phyloP scores from a whole-genome alignment of 257 asterid genomes.

The Solanum piurae region DNA sequence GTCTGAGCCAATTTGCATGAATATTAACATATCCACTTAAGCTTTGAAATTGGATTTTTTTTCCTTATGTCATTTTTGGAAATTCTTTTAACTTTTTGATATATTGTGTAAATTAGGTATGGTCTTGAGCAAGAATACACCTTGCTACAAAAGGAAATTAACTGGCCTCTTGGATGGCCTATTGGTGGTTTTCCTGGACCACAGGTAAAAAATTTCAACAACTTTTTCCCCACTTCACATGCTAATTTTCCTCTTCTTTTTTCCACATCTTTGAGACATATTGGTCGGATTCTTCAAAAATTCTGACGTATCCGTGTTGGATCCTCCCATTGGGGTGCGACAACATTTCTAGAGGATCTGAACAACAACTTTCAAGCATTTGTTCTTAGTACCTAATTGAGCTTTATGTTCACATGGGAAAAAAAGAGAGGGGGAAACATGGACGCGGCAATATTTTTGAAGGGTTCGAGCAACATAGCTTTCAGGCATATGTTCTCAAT shows the following conservation, averaged over 20 bases:
- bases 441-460: fast-evolving
- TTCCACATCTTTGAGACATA: not conserved
- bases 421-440: not conserved
- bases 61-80: not conserved
- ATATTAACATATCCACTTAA: not conserved
- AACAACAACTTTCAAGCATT: not conserved
- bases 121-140: slow-evolving; percentile 97
- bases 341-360: not conserved
- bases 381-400: not conserved
- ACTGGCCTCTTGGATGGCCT: slow-evolving; percentile 98
- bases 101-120: slow-evolving; percentile 40
- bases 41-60: not conserved
- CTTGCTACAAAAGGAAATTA: slow-evolving; percentile 58
- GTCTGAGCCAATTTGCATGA: not conserved
- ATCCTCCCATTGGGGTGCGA: not conserved
- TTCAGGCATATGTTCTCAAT: not conserved
- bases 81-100: not conserved
- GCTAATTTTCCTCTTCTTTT: not conserved
- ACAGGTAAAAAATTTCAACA: slow-evolving; percentile 38
- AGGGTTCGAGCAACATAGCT: not conserved
- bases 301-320: fast-evolving
- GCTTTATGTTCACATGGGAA: not conserved
- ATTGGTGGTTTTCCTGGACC: slow-evolving; percentile 97
- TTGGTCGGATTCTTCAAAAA: not conserved
- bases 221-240: not conserved